A percentile compares a stretch with the other conserved stretches of the same genome.
Evolutionary conservation across 108 stramenopile species (phyloP).

Genomic region (Cyclostephanos tholiformis): DNA sequence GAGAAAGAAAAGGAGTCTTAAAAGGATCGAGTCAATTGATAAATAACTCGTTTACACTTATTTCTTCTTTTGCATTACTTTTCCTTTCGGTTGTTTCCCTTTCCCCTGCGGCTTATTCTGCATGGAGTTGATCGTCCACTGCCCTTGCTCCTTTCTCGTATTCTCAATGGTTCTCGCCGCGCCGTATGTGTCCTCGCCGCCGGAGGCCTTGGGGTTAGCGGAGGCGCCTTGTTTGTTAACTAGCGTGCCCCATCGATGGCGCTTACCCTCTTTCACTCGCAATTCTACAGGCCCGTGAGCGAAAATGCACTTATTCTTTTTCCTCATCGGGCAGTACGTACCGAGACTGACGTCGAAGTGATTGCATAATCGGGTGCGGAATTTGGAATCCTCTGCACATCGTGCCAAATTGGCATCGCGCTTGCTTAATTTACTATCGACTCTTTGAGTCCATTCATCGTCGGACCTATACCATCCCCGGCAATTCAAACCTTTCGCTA

Average conservation of each 20-base stretch:
- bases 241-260: conserved; percentile 89
- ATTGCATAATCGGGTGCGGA: conserved; percentile 92
- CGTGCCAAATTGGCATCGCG: conserved; percentile 73
- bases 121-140: conserved; percentile 60
- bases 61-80: conserved; percentile 11
- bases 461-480: conserved; percentile 86
- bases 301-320: conserved; percentile 92
- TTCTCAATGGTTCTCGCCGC: conserved; percentile 77
- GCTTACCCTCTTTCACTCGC: conserved; percentile 91
- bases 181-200: conserved; percentile 92
- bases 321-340: conserved; percentile 87
- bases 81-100: conserved; percentile 21
- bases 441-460: conserved; percentile 75
- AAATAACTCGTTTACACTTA: not conserved
- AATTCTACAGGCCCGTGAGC: conserved; percentile 95
- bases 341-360: conserved; percentile 88
- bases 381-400: conserved; percentile 86
- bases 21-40: not conserved
- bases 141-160: conserved; percentile 78
- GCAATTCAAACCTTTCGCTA: conserved; percentile 72
- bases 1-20: conserved; percentile 29
- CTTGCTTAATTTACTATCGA: conserved; percentile 67
- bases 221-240: conserved; percentile 79
- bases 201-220: conserved; percentile 81
- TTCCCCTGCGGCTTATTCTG: conserved; percentile 31